A percentile compares a stretch with the other conserved stretches of the same genome.
phyloP scores from a whole-genome alignment of 805 yeast species.

The Candida gorgasii region DNA sequence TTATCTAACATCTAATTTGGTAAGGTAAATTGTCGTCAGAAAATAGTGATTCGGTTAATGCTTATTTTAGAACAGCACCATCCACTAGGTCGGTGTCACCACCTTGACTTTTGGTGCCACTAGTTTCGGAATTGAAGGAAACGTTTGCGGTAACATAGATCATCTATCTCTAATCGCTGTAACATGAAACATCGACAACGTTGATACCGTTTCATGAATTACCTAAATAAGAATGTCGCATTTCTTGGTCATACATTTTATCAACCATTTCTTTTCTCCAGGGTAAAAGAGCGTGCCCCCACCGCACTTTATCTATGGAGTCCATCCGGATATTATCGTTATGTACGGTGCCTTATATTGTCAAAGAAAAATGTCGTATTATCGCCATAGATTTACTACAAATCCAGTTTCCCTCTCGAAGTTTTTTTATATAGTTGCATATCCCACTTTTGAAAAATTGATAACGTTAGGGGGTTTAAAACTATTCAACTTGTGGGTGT shows the following conservation, averaged over 20 bases:
- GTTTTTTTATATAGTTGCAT: slow-evolving; percentile 4
- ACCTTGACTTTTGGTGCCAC: background rate
- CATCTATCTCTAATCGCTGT: too few relatives aligned
- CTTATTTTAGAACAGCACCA: background rate
- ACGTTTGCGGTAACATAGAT: too few relatives aligned
- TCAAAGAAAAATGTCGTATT: slow-evolving; percentile 1
- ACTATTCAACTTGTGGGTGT: background rate
- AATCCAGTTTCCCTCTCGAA: slow-evolving; percentile 1
- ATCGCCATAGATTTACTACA: slow-evolving; percentile 3
- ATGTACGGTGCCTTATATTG: background rate
- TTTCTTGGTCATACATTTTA: background rate
- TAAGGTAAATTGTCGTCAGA: background rate
- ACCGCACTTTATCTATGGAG: slow-evolving; percentile 1
- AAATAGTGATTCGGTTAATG: background rate
- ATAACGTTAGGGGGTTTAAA: background rate
- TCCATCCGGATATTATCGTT: slow-evolving; percentile 2
- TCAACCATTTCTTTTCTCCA: background rate
- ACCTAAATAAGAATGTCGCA: background rate
- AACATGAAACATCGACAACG: background rate
- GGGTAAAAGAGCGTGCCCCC: background rate
- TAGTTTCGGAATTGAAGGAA: too few relatives aligned
- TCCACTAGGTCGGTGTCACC: background rate
- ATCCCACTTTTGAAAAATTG: slow-evolving; percentile 4
- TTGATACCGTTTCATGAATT: background rate
- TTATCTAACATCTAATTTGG: slow-evolving; percentile 3